phyloP scores from a whole-genome alignment of 306 rosid genomes.

The Citrullus amarus region DNA sequence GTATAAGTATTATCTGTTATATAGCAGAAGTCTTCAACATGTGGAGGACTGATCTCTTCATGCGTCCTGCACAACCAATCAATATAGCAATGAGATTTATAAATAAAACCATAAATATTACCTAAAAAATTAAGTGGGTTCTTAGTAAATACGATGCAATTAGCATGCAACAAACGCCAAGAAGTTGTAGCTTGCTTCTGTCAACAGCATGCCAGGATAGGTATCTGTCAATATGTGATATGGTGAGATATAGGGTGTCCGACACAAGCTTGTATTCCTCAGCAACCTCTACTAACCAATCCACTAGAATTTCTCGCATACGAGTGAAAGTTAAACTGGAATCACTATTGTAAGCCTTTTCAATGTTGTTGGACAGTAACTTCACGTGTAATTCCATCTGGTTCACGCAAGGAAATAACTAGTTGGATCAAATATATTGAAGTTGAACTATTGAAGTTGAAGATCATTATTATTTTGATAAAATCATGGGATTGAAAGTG shows the following conservation, averaged over 20 bases:
- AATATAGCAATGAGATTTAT: neutral
- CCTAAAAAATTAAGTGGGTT: neutral
- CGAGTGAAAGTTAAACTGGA: neutral
- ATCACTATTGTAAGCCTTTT: neutral
- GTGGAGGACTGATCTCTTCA: conserved; percentile 33
- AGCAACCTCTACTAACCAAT: conserved; percentile 35
- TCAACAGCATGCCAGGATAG: conserved; percentile 19
- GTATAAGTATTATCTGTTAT: conserved; percentile 34
- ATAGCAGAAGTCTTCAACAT: conserved; percentile 28
- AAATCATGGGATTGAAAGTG: neutral
- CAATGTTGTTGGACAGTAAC: neutral
- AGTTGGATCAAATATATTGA: neutral
- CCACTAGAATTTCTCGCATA: conserved; percentile 30
- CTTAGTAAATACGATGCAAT: conserved; percentile 22
- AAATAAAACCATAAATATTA: neutral
- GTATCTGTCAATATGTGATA: conserved; percentile 28
- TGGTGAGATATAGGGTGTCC: conserved; percentile 30
- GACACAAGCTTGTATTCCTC: conserved; percentile 28
- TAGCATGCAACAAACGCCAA: conserved; percentile 34
- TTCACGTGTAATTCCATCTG: neutral
- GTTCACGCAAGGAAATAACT: neutral
- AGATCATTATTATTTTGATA: neutral
- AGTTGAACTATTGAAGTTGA: neutral
- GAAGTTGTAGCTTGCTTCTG: conserved; percentile 27
- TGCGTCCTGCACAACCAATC: conserved; percentile 23